These are phyloP conservation scores for Paramecium sexaurelia DNA, from an alignment of 73 alveolate genomes.

Conservation along the genomic window DNA sequence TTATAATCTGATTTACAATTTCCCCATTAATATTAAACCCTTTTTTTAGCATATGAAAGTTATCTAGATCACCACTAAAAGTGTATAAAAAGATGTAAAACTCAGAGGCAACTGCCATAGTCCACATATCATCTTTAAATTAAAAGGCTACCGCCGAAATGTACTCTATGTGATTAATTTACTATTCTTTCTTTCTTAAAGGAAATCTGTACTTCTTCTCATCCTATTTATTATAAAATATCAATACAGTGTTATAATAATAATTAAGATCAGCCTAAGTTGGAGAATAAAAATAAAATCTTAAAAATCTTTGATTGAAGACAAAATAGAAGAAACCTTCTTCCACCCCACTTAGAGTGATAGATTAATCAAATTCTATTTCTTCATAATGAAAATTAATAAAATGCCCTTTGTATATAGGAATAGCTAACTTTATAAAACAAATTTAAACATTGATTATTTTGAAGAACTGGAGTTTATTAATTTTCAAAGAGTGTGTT, in stretches of 20 bases:
- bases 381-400: constrained; percentile 11
- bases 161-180: neutral
- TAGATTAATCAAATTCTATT: neutral
- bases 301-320: neutral
- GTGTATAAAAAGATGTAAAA: constrained; percentile 6
- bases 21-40: constrained; percentile 43
- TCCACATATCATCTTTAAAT: neutral
- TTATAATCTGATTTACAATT: neutral
- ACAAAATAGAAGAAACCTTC: neutral
- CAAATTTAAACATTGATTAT: neutral
- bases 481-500: neutral
- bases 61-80: neutral
- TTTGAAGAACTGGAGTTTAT: neutral
- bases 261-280: neutral
- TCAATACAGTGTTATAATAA: neutral
- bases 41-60: neutral
- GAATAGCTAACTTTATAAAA: neutral
- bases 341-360: neutral
- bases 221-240: neutral
- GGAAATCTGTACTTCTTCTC: constrained; percentile 14
- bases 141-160: constrained; percentile 23
- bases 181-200: neutral
- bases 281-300: constrained; percentile 39
- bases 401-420: constrained; percentile 34
- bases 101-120: constrained; percentile 33